Conservation (phyloP, 345 rosid genomes). For the Citrus medica region DNA sequence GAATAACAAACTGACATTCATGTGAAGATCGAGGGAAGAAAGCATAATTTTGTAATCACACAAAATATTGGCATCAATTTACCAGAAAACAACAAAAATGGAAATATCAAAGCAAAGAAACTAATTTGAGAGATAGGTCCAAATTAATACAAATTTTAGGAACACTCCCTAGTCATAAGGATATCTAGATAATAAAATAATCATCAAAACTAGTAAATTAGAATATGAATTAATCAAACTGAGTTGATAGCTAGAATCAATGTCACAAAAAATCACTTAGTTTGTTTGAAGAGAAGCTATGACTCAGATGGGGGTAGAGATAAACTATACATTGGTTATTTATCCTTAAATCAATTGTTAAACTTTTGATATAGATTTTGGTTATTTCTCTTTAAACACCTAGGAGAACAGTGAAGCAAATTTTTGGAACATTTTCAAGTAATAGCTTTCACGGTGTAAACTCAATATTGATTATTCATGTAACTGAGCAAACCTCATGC, state of each 20-base stretch:
- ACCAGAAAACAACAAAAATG: not conserved
- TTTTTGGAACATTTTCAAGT: not conserved
- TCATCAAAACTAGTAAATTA: not conserved
- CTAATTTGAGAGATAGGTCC: not conserved
- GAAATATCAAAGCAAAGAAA: not conserved
- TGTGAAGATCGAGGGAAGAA: not conserved
- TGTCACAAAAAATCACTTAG: not conserved
- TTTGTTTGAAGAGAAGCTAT: not conserved
- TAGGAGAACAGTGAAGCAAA: not conserved
- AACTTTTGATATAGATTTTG: not conserved
- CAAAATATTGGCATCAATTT: not conserved
- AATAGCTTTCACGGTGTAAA: not conserved
- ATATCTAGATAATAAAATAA: not conserved
- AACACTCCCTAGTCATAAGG: not conserved
- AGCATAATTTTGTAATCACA: not conserved
- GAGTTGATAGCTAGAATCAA: not conserved
- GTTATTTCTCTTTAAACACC: not conserved
- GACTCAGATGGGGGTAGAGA: not conserved
- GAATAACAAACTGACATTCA: not conserved
- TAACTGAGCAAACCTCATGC: not conserved
- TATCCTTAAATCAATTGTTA: not conserved
- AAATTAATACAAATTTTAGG: not conserved
- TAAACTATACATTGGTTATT: no score
- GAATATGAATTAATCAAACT: not conserved
- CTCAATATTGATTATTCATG: not conserved